These are phyloP conservation scores for Fusarium equiseti DNA, from an alignment of 2,329 filamentous ascomycete genomes.

Conservation along the genomic window DNA sequence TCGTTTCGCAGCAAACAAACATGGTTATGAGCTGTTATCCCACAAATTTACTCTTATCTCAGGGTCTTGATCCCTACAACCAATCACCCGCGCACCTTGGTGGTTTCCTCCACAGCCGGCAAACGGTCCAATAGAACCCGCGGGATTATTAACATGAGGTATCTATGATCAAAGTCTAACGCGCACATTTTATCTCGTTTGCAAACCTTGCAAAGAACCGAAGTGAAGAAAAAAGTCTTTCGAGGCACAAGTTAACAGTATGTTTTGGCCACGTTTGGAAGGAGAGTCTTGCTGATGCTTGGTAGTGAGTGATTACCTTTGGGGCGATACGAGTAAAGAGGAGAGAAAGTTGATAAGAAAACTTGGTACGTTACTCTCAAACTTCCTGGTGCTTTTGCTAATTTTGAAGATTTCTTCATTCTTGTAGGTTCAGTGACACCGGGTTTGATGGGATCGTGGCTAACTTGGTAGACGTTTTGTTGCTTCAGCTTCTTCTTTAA, in stretches of 20 bases:
- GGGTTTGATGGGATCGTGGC: rapidly evolving
- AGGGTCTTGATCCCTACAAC: not conserved
- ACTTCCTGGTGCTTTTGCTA: not conserved
- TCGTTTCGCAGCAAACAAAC: too few relatives aligned
- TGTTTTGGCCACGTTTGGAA: not conserved
- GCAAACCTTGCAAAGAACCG: not conserved
- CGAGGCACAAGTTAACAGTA: not conserved
- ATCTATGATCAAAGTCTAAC: not conserved
- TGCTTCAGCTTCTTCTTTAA: slow-evolving; percentile 41
- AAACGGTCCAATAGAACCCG: slow-evolving; percentile 9
- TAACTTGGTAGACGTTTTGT: slow-evolving; percentile 18
- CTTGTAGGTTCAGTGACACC: slow-evolving; percentile 31
- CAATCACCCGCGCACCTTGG: slow-evolving; percentile 14
- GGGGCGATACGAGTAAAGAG: slow-evolving; percentile 34
- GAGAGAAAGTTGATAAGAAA: slow-evolving; percentile 37
- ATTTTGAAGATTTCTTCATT: slow-evolving; percentile 49
- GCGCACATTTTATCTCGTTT: not conserved
- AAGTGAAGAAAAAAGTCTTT: not conserved
- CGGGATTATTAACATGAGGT: slow-evolving; percentile 20
- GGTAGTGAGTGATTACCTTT: slow-evolving; percentile 28
- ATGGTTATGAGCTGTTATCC: not conserved
- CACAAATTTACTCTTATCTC: not conserved
- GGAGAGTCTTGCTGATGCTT: not conserved
- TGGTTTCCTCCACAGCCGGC: not conserved
- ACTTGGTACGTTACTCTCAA: slow-evolving; percentile 7